phyloP scores from a whole-genome alignment of 2,329 filamentous ascomycete species.

The Diplodia mutila region DNA sequence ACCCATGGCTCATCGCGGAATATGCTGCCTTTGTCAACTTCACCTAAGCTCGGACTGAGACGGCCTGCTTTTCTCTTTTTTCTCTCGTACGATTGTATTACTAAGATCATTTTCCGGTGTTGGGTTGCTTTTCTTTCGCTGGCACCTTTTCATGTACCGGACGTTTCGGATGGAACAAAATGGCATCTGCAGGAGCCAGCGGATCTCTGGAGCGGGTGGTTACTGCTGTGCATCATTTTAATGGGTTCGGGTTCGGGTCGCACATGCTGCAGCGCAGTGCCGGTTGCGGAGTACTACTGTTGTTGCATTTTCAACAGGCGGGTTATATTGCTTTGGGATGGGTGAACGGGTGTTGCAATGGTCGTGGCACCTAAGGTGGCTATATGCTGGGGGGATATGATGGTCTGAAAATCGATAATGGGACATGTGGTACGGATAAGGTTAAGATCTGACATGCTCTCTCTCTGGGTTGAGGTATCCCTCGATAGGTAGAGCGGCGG shows the following conservation, averaged over 20 bases:
- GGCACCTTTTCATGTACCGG: not conserved
- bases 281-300: constrained; percentile 13
- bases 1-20: constrained; percentile 45
- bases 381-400: not conserved
- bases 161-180: not conserved
- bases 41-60: not conserved
- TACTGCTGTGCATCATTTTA: not conserved
- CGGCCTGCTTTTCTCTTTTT: not conserved
- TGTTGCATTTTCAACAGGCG: not conserved
- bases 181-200: not conserved
- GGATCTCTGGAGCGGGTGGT: not conserved
- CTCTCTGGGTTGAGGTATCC: not conserved
- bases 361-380: not conserved
- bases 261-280: not conserved
- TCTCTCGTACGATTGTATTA: constrained; percentile 1
- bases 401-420: constrained; percentile 4
- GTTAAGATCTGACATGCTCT: not conserved
- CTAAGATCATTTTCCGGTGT: not conserved
- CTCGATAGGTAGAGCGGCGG: not conserved
- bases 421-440: not conserved
- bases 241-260: not conserved
- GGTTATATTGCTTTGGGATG: not conserved
- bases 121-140: not conserved
- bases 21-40: constrained; percentile 48
- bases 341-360: not conserved